Percentiles rank a stretch among this genome's conserved stretches.
Evolutionary conservation across 495 filamentous ascomycete genomes (phyloP).

Genomic region (Aspergillus indologenus): DNA sequence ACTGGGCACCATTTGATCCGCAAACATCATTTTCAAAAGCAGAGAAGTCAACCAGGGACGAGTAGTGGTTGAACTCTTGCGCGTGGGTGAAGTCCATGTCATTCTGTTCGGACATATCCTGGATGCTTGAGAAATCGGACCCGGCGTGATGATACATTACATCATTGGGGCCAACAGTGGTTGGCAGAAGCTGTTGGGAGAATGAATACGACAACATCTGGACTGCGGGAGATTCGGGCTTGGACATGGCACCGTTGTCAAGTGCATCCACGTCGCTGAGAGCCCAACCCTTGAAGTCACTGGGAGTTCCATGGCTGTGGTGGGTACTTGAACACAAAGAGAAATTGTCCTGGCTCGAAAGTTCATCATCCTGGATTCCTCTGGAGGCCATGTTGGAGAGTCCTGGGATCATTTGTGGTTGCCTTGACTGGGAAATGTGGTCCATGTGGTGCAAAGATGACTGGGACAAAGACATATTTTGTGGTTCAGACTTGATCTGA

Average conservation of each 20-base stretch:
- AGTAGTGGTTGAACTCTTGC: slow-evolving; percentile 34
- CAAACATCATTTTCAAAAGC: slow-evolving; percentile 46
- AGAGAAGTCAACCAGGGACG: slow-evolving; percentile 42
- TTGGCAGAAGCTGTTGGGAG: slow-evolving; percentile 44
- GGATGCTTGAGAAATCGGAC: slow-evolving; percentile 42
- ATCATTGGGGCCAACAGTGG: slow-evolving; percentile 43
- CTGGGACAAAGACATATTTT: slow-evolving; percentile 36
- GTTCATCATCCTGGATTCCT: slow-evolving; percentile 47
- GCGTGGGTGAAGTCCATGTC: slow-evolving; percentile 40
- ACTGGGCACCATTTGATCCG: slow-evolving; percentile 31
- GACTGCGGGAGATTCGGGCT: slow-evolving; percentile 44
- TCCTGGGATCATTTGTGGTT: slow-evolving; percentile 37
- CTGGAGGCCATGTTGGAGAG: slow-evolving; percentile 42
- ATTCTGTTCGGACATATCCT: slow-evolving; percentile 39
- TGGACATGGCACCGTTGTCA: slow-evolving; percentile 34
- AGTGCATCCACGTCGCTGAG: slow-evolving; percentile 40
- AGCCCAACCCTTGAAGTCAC: slow-evolving; percentile 42
- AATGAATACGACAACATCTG: slow-evolving; percentile 48
- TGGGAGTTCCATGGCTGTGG: slow-evolving; percentile 35
- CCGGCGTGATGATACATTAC: slow-evolving; percentile 44
- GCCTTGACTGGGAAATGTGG: slow-evolving; percentile 32
- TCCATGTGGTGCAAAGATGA: slow-evolving; percentile 32
- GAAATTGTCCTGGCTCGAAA: slow-evolving; percentile 45
- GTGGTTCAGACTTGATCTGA: slow-evolving; percentile 37
- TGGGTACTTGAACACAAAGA: slow-evolving; percentile 42